These are phyloP conservation scores for Penicillium subrubescens DNA, from an alignment of 495 filamentous ascomycete species.

Conservation along the genomic window DNA sequence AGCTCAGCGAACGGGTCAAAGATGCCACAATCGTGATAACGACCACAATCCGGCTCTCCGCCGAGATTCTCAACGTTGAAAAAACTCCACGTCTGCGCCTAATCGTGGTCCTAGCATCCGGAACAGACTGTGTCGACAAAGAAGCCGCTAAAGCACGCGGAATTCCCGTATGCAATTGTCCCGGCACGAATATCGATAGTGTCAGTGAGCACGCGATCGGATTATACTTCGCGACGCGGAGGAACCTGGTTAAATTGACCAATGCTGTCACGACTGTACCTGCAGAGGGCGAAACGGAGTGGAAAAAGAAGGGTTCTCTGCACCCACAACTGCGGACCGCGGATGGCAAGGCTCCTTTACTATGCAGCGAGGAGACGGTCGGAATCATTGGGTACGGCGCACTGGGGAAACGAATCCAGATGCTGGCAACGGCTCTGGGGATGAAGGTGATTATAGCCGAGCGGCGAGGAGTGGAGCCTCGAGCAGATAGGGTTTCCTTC, in stretches of 20 bases:
- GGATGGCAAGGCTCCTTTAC: not conserved
- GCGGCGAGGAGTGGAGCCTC: not conserved
- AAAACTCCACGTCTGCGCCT: slow-evolving; percentile 43
- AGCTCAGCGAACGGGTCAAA: slow-evolving; percentile 39
- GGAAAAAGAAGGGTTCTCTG: not conserved
- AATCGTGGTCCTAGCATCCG: slow-evolving; percentile 53
- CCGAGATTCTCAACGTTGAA: not conserved
- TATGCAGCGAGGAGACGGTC: not conserved
- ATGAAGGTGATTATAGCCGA: not conserved
- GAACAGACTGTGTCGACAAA: slow-evolving; percentile 54
- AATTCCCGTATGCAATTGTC: slow-evolving; percentile 49
- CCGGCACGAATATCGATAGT: slow-evolving; percentile 49
- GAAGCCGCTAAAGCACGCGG: slow-evolving; percentile 44
- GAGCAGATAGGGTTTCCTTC: not conserved
- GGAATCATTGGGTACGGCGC: not conserved
- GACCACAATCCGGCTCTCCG: slow-evolving; percentile 40
- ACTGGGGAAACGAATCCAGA: not conserved
- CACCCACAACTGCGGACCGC: not conserved
- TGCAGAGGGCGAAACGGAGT: not conserved
- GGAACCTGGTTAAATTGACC: not conserved
- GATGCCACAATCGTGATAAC: slow-evolving; percentile 54
- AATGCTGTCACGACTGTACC: not conserved
- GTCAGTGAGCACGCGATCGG: slow-evolving; percentile 51
- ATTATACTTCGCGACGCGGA: not conserved
- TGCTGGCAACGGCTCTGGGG: not conserved